Base-by-base conservation (phyloP, 164 flowering plant species). In the Protea cynaroides region DNA sequence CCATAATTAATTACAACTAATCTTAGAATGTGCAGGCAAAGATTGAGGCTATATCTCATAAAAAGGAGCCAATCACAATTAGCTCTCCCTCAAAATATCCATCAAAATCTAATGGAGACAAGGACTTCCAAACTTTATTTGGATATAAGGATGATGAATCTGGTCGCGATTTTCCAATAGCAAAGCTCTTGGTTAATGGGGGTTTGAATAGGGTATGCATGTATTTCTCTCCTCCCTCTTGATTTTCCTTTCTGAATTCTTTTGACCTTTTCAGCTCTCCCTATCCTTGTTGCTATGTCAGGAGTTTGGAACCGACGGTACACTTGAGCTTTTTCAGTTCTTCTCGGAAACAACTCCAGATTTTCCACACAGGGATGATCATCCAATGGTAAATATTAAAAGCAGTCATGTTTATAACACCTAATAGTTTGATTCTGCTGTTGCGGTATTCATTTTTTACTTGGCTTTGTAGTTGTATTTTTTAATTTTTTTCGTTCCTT, bases 261-360 rank as follows among this genome's bases (percentile, higher is more conserved):
- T 61, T 47, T 8, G 0, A 12, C 62, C n/a, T 18, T 62, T 56
- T 61, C 23, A 25, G 17, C 47, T 58, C 19, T 4, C 47, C 11
- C 13, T 15, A 57, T 38, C 17, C 57, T 5, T 19, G 23, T 22
- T 23, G 34, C 46, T 37, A n/a, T 36, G 34, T 57, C 52, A 73
- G 76, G 73, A 69, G 29, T 69, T 49, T 37, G 73, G 76, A 53
- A 49, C 7, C 34, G 73, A 74, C 58, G 76, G 73, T 13, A 74
- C 76, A 17, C 70, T 74, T 58, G 76, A 74, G 56, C 76, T 69
- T 62, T 74, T 69, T 49, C 70, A 66, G 70, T 74, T 69, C 49
- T 74, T 74, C 62, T 69, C 73, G 34, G 73, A 74, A 38, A 65
- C 71, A 63, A 44, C 61, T 13, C 17, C 46, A 4, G 69, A 69